Evolutionary conservation across 2,329 filamentous ascomycete genomes (phyloP), one percentile per base, ranked within the genome.

Genomic region (Pseudocercospora vitis): DNA sequence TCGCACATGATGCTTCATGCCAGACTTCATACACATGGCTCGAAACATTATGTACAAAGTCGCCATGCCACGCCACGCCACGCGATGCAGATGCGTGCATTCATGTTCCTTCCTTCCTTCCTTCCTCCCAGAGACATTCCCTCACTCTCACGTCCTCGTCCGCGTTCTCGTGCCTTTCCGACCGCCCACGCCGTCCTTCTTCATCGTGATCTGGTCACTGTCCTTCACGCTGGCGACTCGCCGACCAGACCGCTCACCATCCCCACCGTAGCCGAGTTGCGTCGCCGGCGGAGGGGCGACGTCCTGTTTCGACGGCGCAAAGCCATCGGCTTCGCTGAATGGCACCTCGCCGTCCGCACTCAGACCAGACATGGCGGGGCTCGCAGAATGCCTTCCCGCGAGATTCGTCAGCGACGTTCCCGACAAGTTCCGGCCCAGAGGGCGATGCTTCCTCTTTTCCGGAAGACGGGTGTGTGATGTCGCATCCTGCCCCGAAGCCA

Each of bases 211-310:
- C 11, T 55, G 47, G 4, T 50, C 57, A 49, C 60, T 63, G 40
- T 71, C 69, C 49, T 63, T 68, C 2, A 70, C 49, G 47, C 64
- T 70, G 33, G 61, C 59, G 24, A 68, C 57, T 32, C 63, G 48
- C 35, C 50, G 59, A 18, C 63, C 64, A 19, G 29, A 45, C 6
- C 52, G 53, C 44, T 63, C 62, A 48, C 65, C 64, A 44, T 58
- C 44, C 7, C 44, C 44, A 45, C 55, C 45, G 45, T 72, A 72
- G 0, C 64, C 68, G 16, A 72, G 62, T 56, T 71, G 68, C 37
- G 70, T 71, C 48, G 68, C 63, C 6, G 63, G 63, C 11, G 65
- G 59, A 23, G 56, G 51, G 28, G 45, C 39, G 14, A 48, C 55
- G 9, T 60, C 61, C 19, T 46, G 37, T 14, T 47, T 16, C 23